Evolutionary conservation across 2,329 filamentous ascomycete species (phyloP).

Genomic region (Arthrobotrys pseudoclavata): DNA sequence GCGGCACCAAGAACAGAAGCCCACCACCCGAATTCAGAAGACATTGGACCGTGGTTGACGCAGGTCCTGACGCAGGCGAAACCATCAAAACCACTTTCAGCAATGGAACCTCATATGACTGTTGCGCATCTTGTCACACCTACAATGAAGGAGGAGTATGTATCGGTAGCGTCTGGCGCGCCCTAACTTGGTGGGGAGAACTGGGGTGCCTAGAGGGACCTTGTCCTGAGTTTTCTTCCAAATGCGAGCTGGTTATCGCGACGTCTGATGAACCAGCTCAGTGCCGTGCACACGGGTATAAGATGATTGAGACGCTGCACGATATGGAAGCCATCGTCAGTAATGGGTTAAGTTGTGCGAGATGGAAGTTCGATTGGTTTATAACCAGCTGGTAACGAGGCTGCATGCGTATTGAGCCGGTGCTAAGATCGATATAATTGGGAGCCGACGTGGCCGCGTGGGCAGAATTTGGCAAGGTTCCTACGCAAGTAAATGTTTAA

Average conservation of each 20-base stretch:
- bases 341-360: too few relatives aligned
- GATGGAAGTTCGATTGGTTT: too few relatives aligned
- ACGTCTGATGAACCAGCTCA: background rate
- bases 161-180: conserved; percentile 20
- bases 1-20: conserved; percentile 3
- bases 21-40: background rate
- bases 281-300: too few relatives aligned
- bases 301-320: too few relatives aligned
- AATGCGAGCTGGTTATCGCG: conserved; percentile 29
- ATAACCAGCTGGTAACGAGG: too few relatives aligned
- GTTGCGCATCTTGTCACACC: conserved; percentile 24
- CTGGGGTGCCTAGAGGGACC: background rate
- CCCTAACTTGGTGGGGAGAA: background rate
- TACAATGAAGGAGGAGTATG: conserved; percentile 12
- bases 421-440: too few relatives aligned
- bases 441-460: too few relatives aligned
- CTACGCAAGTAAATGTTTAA: too few relatives aligned
- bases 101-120: conserved; percentile 31
- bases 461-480: too few relatives aligned
- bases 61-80: background rate
- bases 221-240: conserved; percentile 1
- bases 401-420: too few relatives aligned
- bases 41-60: background rate
- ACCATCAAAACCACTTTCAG: background rate
- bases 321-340: too few relatives aligned